phyloP scores from a whole-genome alignment of 352 stramenopile genomes.

The Aphanomyces stellatus region DNA sequence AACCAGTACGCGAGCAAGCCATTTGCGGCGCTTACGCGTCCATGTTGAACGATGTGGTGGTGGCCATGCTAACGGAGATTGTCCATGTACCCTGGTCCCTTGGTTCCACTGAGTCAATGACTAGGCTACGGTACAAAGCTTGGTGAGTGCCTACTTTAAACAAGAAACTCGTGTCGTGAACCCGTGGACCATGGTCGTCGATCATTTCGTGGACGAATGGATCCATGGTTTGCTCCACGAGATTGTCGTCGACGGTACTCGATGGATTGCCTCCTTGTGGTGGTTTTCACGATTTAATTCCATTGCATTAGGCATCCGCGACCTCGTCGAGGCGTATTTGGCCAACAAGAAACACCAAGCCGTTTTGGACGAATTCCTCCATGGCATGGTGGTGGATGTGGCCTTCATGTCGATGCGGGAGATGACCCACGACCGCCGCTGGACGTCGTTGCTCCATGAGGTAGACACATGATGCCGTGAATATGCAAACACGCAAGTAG shows the following conservation, averaged over 20 bases:
- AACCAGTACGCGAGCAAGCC: neutral
- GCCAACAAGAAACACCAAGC: neutral
- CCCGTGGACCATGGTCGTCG: neutral
- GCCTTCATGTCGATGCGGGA: neutral
- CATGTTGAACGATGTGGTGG: neutral
- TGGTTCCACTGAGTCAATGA: no score
- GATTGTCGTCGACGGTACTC: constrained; percentile 1
- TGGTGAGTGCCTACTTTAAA: neutral
- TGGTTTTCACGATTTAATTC: no score
- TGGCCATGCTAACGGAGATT: no score
- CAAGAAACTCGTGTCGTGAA: neutral
- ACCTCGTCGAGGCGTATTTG: neutral
- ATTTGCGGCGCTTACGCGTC: neutral
- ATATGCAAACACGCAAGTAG: no score
- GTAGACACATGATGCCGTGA: no score
- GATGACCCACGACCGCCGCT: neutral
- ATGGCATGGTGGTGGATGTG: neutral
- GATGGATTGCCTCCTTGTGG: no score
- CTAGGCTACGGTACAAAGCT: neutral
- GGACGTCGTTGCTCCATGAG: neutral
- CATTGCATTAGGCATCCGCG: neutral
- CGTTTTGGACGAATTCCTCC: neutral
- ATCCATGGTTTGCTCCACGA: neutral
- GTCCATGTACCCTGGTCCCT: no score
- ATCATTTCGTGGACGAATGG: neutral